Percentiles rank a stretch among this genome's conserved stretches.
Conservation (phyloP, 257 asterid species). For the Solanum rostratum region DNA sequence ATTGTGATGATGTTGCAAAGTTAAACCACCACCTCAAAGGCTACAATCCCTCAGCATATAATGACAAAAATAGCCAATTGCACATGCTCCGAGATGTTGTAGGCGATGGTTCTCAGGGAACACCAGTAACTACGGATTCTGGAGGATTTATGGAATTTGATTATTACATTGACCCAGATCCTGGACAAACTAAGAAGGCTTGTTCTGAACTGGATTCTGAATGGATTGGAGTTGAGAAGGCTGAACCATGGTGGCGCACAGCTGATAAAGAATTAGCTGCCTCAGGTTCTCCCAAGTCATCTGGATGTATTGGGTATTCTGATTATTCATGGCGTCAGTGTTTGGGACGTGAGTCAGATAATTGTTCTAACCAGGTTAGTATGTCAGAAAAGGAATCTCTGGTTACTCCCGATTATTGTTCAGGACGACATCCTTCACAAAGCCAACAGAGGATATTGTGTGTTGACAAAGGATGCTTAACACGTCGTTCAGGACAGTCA, state of each 20-base stretch:
- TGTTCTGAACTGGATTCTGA: constrained; percentile 30
- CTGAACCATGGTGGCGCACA: constrained; percentile 59
- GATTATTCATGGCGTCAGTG: constrained; percentile 15
- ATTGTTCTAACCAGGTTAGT: constrained; percentile 3
- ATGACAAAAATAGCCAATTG: constrained; percentile 16
- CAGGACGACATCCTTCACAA: constrained; percentile 13
- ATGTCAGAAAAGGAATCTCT: not conserved
- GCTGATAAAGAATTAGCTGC: constrained; percentile 28
- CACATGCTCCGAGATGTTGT: constrained; percentile 15
- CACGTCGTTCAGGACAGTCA: constrained; percentile 19
- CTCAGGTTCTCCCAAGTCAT: constrained; percentile 25
- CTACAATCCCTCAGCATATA: constrained; percentile 5
- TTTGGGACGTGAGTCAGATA: constrained; percentile 13
- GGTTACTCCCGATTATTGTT: not conserved
- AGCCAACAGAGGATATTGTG: constrained; percentile 2
- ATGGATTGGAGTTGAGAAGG: constrained; percentile 36
- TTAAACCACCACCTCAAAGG: constrained; percentile 17
- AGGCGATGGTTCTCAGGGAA: constrained; percentile 3
- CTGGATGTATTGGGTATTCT: constrained; percentile 7
- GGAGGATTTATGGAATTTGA: constrained; percentile 9
- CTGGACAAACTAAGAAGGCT: constrained; percentile 21
- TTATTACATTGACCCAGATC: constrained; percentile 4
- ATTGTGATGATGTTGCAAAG: constrained; percentile 18
- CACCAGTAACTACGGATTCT: not conserved
- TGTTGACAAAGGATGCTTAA: constrained; percentile 12